phyloP scores from a whole-genome alignment of 108 stramenopile species.

The Skeletonema tropicum region DNA sequence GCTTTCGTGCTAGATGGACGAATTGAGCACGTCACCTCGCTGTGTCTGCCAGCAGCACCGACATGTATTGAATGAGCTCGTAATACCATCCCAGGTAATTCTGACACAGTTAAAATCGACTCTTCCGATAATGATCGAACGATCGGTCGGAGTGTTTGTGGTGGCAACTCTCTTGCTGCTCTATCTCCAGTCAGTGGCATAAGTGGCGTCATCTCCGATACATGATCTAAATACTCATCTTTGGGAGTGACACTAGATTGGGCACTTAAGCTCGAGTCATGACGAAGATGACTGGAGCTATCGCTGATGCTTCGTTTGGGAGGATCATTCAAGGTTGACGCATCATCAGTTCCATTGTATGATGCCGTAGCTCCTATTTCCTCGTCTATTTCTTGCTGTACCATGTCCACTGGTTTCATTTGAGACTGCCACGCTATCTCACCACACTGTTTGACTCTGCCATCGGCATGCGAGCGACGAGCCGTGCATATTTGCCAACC shows the following conservation, averaged over 20 bases:
- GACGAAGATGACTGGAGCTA: neutral
- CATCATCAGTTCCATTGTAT: neutral
- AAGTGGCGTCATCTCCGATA: slow-evolving; percentile 28
- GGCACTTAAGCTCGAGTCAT: slow-evolving; percentile 9
- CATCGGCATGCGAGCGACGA: too few species aligned
- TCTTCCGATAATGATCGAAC: slow-evolving; percentile 24
- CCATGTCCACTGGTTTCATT: neutral
- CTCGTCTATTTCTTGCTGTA: neutral
- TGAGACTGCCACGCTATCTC: too few species aligned
- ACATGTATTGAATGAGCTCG: slow-evolving; percentile 35
- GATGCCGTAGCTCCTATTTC: neutral
- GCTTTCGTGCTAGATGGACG: slow-evolving; percentile 29
- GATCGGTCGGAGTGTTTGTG: neutral
- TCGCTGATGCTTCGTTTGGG: neutral
- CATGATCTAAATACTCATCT: slow-evolving; percentile 23
- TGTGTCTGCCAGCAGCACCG: slow-evolving; percentile 7
- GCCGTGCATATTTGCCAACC: too few species aligned
- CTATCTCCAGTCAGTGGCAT: slow-evolving; percentile 3
- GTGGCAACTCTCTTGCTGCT: neutral
- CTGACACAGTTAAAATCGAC: slow-evolving; percentile 38
- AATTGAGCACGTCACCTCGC: slow-evolving; percentile 20
- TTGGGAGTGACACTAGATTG: slow-evolving; percentile 12
- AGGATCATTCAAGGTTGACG: neutral
- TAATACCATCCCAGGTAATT: slow-evolving; percentile 36
- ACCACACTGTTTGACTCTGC: too few species aligned